Evolutionary conservation across 2,329 filamentous ascomycete species (phyloP), one percentile per base, ranked within the genome.

Genomic region (Fusarium sp.): DNA sequence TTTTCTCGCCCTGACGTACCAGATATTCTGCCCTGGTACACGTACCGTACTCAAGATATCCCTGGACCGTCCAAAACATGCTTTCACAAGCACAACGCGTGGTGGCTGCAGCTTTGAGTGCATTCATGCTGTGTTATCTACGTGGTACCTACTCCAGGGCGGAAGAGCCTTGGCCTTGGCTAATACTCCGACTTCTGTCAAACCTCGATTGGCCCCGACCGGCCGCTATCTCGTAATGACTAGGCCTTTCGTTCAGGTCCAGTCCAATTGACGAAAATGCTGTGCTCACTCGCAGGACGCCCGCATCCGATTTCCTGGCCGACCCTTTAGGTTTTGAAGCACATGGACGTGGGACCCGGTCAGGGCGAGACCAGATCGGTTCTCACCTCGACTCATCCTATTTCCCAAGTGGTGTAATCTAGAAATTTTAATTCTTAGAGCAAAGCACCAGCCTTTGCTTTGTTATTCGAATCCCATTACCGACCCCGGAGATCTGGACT

Each of bases 51-150:
- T 14, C 11, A 17, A 18, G 38, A 48, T 26, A 49, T n/a, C 55
- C 31, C 46, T 31, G 44, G 45, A 44, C 14, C 38, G 49, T 48
- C 24, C 34, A 61, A 65, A 72, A 67, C 71, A 69, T 62, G 67
- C 72, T 74, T 69, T 58, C 62, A 57, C 68, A 72, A 55, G 39
- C 64, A 69, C 55, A 52, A 60, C 40, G 45, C 51, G 54, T 68
- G 58, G 60, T 68, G 58, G 60, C 51, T 71, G 68, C 69, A 71
- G 58, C 51, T 46, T 31, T 40, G n/a, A 62, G 48, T 66, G 55
- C 58, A 69, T 60, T 46, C 54, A 68, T 69, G 72, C 58, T 46
- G 65, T 73, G 60, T 11, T 65, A 65, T 66, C 62, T 26, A 60
- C 55, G 34, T 34, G 48, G 36, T 39, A 38, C 51, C 46, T 33